Base-by-base conservation (phyloP, 1,284 basidiomycete species). In the Cutaneotrichosporon sp. region DNA sequence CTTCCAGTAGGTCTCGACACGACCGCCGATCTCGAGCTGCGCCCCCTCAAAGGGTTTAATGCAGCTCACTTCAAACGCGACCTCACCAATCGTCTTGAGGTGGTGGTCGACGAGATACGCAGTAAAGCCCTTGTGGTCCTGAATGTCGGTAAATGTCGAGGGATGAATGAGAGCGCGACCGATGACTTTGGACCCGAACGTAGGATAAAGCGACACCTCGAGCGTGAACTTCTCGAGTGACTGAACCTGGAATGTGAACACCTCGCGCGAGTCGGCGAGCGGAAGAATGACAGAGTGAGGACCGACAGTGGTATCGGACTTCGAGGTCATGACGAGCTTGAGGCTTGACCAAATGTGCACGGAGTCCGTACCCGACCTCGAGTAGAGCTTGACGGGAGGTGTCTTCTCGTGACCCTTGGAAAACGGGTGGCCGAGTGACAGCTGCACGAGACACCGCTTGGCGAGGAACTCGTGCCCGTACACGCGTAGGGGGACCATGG, bases 111-210 rank as follows among this genome's bases (percentile, higher is more conserved):
- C 76, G 48, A 99, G 85, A 2, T 94, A 92, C 7, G 90, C 77
- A 14, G 83, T 82, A 62, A 88, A 85, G 19, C 70, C 59, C 65
- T 75, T 62, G 63, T 76, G 65, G 60, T 82, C 81, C 42, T 79
- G 78, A 17, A 84, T 78, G 49, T 81, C 76, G 38, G 76, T 70
- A 65, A 94, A 88, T 45, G 87, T 79, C 3, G 83, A 83, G 3
- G 93, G 86, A 27, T 93, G 79, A 22, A 90, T 88, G 39, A 93
- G 84, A 16, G 91, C 93, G 59, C 93, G 85, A 25, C 94, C 96
- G 58, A 99, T 90, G 31, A 93, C 90, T 75, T 92, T 94, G 27
- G 90, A 93, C n/a, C 96, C 96, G 73, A 98, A 98, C 57, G 90
- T 97, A 8, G 96, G 96, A 77, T 94, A 97, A 24, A 98, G 79